Percentiles rank a stretch among this genome's conserved stretches.
Evolutionary conservation across 805 yeast species (phyloP).

Genomic region (Myxozyma udenii): DNA sequence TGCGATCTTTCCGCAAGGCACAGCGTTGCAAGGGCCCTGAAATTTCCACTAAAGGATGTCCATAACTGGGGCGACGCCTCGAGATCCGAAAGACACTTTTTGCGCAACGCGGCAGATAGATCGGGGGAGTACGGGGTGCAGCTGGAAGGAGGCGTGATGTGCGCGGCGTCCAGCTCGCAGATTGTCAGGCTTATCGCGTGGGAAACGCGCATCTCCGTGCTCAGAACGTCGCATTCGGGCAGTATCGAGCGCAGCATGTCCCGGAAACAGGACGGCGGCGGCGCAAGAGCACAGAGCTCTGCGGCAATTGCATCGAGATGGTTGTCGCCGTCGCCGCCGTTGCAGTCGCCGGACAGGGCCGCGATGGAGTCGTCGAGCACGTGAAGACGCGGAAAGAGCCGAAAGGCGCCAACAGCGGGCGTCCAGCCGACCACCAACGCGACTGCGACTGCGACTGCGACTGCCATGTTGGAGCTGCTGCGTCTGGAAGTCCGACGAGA

Average conservation of each 20-base stretch:
- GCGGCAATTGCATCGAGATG: constrained; percentile 1
- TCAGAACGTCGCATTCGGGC: constrained; percentile 13
- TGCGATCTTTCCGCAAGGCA: constrained; percentile 21
- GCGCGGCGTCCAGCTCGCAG: constrained; percentile 27
- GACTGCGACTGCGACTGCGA: too few species aligned
- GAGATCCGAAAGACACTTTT: constrained; percentile 18
- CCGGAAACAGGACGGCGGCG: constrained; percentile 28
- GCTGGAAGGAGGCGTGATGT: constrained; percentile 11
- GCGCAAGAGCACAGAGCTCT: constrained; percentile 22
- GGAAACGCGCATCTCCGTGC: constrained; percentile 18
- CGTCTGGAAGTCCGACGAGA: too few species aligned
- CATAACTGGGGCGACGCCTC: constrained; percentile 29
- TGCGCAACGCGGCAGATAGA: background rate
- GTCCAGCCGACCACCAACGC: too few species aligned
- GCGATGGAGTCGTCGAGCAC: too few species aligned
- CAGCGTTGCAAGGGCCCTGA: constrained; percentile 23
- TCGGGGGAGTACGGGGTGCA: constrained; percentile 7
- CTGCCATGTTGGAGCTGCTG: too few species aligned
- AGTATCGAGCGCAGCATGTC: constrained; percentile 16
- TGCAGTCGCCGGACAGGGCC: too few species aligned
- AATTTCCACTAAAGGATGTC: constrained; percentile 32
- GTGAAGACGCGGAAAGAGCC: too few species aligned
- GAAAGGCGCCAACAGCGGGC: too few species aligned
- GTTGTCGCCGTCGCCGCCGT: too few species aligned
- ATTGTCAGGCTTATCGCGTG: constrained; percentile 25